Conservation (phyloP, 148 eudicot genomes). For the Camellia japonica region DNA sequence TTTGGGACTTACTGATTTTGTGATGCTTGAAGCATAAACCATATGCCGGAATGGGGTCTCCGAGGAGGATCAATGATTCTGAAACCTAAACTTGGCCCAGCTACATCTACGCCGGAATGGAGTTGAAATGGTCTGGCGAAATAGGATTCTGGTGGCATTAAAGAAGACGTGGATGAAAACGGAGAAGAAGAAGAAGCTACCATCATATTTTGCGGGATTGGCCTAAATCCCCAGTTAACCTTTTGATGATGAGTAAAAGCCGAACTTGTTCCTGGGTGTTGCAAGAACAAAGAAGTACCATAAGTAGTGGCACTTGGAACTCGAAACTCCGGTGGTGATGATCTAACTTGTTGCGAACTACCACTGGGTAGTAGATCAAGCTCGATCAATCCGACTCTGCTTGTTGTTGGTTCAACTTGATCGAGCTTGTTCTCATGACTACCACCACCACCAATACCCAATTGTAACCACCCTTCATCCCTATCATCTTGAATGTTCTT, state of each 20-base stretch:
- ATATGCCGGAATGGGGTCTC: constrained; percentile 70
- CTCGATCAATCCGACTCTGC: constrained; percentile 26
- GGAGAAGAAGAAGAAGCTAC: constrained; percentile 19
- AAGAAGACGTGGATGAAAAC: not conserved
- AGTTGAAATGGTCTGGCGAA: constrained; percentile 15
- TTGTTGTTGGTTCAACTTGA: not conserved
- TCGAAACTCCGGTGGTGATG: constrained; percentile 14
- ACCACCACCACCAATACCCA: constrained; percentile 46
- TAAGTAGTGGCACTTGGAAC: not conserved
- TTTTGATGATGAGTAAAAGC: constrained; percentile 19
- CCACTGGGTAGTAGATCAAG: constrained; percentile 32
- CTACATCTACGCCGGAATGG: constrained; percentile 19
- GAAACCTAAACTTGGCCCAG: constrained; percentile 36
- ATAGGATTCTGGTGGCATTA: constrained; percentile 24
- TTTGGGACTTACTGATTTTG: constrained; percentile 53
- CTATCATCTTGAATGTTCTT: constrained; percentile 26
- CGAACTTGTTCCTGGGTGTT: constrained; percentile 8
- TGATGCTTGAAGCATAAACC: constrained; percentile 78
- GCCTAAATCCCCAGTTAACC: constrained; percentile 26
- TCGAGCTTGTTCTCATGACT: not conserved
- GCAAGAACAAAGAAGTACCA: constrained; percentile 16
- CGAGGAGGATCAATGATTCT: constrained; percentile 60
- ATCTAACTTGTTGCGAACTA: constrained; percentile 1
- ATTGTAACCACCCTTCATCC: constrained; percentile 60
- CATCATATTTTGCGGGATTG: constrained; percentile 19